Evolutionary conservation across 306 rosid genomes (phyloP).

Genomic region (Cucurbita moschata): DNA sequence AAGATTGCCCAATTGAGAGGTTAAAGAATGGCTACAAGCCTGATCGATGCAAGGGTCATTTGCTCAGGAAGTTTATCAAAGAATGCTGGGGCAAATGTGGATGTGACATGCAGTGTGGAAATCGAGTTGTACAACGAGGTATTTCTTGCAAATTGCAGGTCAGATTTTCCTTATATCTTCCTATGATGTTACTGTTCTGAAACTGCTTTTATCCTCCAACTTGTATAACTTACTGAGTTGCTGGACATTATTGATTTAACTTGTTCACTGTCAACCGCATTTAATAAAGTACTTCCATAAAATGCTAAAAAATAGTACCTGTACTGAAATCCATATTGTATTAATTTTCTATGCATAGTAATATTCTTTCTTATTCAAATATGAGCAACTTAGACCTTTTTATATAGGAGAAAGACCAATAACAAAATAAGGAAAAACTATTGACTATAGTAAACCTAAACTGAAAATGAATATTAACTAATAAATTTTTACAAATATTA

Average conservation of each 20-base stretch:
- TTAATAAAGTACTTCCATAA: not conserved
- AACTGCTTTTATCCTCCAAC: not conserved
- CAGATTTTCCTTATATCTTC: slow-evolving; percentile 16
- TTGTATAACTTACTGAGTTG: not conserved
- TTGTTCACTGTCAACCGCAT: not conserved
- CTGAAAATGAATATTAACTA: too few relatives aligned
- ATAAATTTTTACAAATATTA: not conserved
- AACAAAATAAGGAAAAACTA: too few relatives aligned
- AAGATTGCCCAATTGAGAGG: slow-evolving; percentile 66
- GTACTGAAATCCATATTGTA: not conserved
- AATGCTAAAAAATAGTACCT: not conserved
- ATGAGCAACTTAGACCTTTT: not conserved
- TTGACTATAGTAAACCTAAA: too few relatives aligned
- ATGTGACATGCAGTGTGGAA: slow-evolving; percentile 76
- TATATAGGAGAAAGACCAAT: not conserved
- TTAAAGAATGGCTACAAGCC: slow-evolving; percentile 27
- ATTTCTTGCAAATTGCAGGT: slow-evolving; percentile 74
- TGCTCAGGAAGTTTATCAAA: slow-evolving; percentile 59
- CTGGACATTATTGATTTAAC: not conserved
- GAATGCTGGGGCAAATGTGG: slow-evolving; percentile 99
- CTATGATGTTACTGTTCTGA: not conserved
- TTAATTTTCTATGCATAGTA: not conserved
- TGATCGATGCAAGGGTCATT: slow-evolving; percentile 72
- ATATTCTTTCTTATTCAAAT: not conserved
- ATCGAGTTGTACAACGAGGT: slow-evolving; percentile 81